A percentile compares a stretch with the other conserved stretches of the same genome.
phyloP scores from a whole-genome alignment of 257 asterid species.

The Solanum chaucha region DNA sequence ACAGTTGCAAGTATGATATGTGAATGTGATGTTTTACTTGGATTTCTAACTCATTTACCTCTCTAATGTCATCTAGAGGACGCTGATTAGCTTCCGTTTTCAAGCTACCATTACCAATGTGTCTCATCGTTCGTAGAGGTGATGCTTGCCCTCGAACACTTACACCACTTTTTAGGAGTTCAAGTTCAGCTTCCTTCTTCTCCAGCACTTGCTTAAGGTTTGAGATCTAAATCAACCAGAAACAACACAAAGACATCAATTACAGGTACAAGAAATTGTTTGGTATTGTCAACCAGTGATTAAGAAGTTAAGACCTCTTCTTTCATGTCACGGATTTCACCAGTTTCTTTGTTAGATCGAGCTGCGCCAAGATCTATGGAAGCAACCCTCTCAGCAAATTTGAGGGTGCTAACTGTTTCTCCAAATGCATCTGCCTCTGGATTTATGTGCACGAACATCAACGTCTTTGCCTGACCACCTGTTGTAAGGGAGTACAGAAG shows the following conservation, averaged over 20 bases:
- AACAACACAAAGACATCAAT: conserved; percentile 4
- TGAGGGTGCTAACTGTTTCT: conserved; percentile 81
- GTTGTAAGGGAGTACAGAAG: conserved; percentile 1
- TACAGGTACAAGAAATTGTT: background rate
- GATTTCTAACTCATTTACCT: conserved; percentile 30
- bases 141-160: conserved; percentile 44
- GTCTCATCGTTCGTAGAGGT: conserved; percentile 57
- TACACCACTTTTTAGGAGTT: conserved; percentile 50
- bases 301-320: conserved; percentile 52
- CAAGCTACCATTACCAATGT: conserved; percentile 25
- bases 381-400: conserved; percentile 87
- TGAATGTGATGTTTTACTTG: background rate
- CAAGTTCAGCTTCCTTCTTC: conserved; percentile 78
- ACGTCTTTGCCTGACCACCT: conserved; percentile 73
- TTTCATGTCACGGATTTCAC: conserved; percentile 63
- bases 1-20: background rate
- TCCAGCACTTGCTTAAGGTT: conserved; percentile 65
- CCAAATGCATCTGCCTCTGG: conserved; percentile 69
- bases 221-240: conserved; percentile 44
- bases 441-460: conserved; percentile 91
- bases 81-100: conserved; percentile 49
- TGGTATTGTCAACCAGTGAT: conserved; percentile 4
- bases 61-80: conserved; percentile 36
- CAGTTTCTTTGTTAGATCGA: conserved; percentile 68
- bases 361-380: conserved; percentile 89